phyloP scores from a whole-genome alignment of 129 eudicot species.

The sunflower (Helianthus annuus) region HanXRQr2.0-SUNRISE NC_035439.2:63434761-63435260 shows the following conservation, averaged over 20 bases:
- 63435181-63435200: no score
- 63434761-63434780: not conserved
- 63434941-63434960: not conserved
- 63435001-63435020: slow-evolving; percentile 15
- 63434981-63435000: not conserved
- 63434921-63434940: slow-evolving; percentile 29
- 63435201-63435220: no score
- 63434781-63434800: slow-evolving; percentile 17
- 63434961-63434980: not conserved
- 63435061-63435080: not conserved
- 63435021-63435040: slow-evolving; percentile 8
- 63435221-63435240: slow-evolving; percentile 11
- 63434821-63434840: slow-evolving; percentile 51
- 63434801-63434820: slow-evolving; percentile 65
- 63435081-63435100: not conserved
- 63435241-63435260: not conserved
- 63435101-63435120: no score
- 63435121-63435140: no score
- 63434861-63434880: slow-evolving; percentile 48
- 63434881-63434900: slow-evolving; percentile 59
- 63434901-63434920: slow-evolving; percentile 48
- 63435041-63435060: not conserved
- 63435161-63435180: no score
- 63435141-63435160: no score
- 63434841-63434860: slow-evolving; percentile 55